These are phyloP conservation scores for Setaria italica DNA, from an alignment of 202 grass and related monocot genomes.

Conservation along the genomic window DNA sequence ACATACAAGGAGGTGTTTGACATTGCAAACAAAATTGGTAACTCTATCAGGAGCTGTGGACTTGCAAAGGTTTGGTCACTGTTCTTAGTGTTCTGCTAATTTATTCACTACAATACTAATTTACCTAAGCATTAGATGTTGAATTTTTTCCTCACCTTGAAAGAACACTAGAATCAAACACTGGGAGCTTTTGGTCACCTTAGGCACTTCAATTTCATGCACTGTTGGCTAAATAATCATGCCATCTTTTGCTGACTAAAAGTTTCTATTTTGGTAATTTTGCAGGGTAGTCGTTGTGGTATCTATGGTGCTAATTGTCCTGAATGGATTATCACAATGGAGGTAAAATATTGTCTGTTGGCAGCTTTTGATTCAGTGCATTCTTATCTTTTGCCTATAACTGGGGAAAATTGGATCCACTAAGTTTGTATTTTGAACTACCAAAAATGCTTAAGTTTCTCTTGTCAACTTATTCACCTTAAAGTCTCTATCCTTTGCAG, in stretches of 20 bases:
- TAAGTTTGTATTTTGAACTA: not conserved
- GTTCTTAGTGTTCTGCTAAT: slow-evolving; percentile 29
- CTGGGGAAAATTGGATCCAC: not conserved
- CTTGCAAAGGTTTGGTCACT: slow-evolving; percentile 60
- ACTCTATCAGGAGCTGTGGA: slow-evolving; percentile 70
- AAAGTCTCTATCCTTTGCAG: slow-evolving; percentile 55
- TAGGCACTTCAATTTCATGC: slow-evolving; percentile 19
- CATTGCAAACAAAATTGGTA: slow-evolving; percentile 60
- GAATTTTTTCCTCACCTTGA: not conserved
- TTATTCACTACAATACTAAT: slow-evolving; percentile 21
- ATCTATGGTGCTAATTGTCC: slow-evolving; percentile 95
- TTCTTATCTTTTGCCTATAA: slow-evolving; percentile 32
- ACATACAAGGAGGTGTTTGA: slow-evolving; percentile 84
- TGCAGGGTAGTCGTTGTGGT: slow-evolving; percentile 80
- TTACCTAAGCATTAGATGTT: slow-evolving; percentile 9
- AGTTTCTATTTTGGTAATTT: slow-evolving; percentile 9
- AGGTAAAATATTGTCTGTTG: slow-evolving; percentile 59
- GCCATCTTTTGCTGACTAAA: slow-evolving; percentile 16
- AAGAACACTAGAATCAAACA: slow-evolving; percentile 13
- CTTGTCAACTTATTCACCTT: slow-evolving; percentile 42
- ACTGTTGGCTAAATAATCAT: slow-evolving; percentile 16
- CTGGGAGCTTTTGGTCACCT: not conserved
- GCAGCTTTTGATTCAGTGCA: slow-evolving; percentile 5
- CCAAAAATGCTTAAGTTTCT: not conserved
- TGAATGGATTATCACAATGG: slow-evolving; percentile 93